phyloP scores from a whole-genome alignment of 2,329 filamentous ascomycete species.

The Sporothrix sp. region DNA sequence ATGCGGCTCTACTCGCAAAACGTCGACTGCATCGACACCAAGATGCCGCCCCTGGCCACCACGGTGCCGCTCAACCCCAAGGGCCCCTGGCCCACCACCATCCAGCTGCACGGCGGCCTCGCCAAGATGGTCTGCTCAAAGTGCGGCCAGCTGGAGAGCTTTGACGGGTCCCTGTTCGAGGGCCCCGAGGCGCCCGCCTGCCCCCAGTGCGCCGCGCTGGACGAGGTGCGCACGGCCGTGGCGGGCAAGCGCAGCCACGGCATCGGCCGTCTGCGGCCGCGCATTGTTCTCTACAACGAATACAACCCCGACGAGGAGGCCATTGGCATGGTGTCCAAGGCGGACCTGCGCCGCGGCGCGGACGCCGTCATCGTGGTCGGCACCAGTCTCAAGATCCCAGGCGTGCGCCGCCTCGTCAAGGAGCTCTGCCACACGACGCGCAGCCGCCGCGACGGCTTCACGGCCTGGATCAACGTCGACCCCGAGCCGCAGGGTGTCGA shows the following conservation, averaged over 20 bases:
- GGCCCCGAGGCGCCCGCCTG: conserved; percentile 79
- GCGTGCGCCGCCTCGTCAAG: conserved; percentile 77
- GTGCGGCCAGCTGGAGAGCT: conserved; percentile 65
- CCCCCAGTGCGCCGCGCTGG: conserved; percentile 60
- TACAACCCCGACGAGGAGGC: conserved; percentile 94
- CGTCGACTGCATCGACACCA: conserved; percentile 88
- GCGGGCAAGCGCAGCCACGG: conserved; percentile 88
- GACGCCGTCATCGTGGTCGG: conserved; percentile 93
- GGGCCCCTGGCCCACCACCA: conserved; percentile 83
- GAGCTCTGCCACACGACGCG: conserved; percentile 86
- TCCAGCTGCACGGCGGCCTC: conserved; percentile 88
- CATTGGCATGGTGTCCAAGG: conserved; percentile 80
- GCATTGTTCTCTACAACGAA: conserved; percentile 96
- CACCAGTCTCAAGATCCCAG: conserved; percentile 90
- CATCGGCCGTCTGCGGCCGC: conserved; percentile 76
- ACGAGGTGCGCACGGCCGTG: conserved; percentile 62
- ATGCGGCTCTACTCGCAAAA: conserved; percentile 93
- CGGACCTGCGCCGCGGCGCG: conserved; percentile 75
- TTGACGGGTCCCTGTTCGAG: conserved; percentile 70
- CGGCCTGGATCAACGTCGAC: conserved; percentile 91
- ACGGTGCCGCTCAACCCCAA: conserved; percentile 71
- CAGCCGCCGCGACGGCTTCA: conserved; percentile 70
- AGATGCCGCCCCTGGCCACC: conserved; percentile 69
- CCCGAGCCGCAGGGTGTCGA: conserved; percentile 72
- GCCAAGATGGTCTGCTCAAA: conserved; percentile 97